Evolutionary conservation across 2,329 filamentous ascomycete species (phyloP).

Genomic region (Arthrobotrys musiformis): DNA sequence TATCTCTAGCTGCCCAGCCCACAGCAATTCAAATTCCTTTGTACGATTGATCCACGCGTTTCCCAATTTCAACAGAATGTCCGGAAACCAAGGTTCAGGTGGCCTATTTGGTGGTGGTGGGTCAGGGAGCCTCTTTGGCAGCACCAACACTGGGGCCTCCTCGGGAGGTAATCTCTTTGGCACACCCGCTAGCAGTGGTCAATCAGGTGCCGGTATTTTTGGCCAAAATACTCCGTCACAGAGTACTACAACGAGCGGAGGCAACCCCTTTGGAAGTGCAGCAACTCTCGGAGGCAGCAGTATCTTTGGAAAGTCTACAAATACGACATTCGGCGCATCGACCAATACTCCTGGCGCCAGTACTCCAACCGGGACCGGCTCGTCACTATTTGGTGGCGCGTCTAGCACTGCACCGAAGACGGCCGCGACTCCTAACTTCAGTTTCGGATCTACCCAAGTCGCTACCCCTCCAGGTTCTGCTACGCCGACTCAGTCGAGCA

Average conservation of each 20-base stretch:
- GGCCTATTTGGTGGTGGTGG: constrained; percentile 15
- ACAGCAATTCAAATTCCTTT: constrained; percentile 14
- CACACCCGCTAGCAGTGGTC: constrained; percentile 28
- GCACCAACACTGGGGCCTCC: constrained; percentile 20
- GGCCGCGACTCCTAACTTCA: constrained; percentile 23
- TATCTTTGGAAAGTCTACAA: constrained; percentile 47
- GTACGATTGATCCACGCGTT: constrained; percentile 25
- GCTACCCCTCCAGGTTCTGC: constrained; percentile 35
- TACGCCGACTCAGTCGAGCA: constrained; percentile 43
- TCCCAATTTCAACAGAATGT: constrained; percentile 27
- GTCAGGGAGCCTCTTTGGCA: constrained; percentile 32
- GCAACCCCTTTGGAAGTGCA: constrained; percentile 22
- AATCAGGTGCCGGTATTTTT: constrained; percentile 28
- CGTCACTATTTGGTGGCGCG: constrained; percentile 18
- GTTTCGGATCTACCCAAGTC: constrained; percentile 44
- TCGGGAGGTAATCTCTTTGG: constrained; percentile 35
- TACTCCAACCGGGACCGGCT: constrained; percentile 30
- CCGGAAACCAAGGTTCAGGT: constrained; percentile 37
- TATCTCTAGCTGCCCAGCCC: constrained; percentile 13
- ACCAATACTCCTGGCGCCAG: constrained; percentile 46
- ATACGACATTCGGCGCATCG: constrained; percentile 17
- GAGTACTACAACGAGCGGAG: constrained; percentile 16
- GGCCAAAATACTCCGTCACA: constrained; percentile 41
- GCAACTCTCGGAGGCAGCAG: constrained; percentile 12
- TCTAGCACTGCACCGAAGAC: constrained; percentile 23